Evolutionary conservation across 1,139 yeast genomes (phyloP), one percentile per base, ranked within the genome.

Genomic region (Geotrichum macrosporum): DNA sequence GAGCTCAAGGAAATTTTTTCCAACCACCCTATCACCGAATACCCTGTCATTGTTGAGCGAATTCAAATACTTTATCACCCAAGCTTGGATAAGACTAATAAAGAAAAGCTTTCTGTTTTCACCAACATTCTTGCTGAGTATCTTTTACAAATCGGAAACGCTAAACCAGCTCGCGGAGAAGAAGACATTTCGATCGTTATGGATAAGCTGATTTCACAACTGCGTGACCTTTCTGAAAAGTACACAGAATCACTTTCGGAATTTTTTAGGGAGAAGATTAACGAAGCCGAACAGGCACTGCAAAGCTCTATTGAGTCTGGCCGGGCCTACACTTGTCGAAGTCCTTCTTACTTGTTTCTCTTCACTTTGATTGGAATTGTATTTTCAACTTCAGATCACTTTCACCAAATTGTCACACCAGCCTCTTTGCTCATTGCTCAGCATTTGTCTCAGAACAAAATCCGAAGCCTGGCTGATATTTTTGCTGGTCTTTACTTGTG

Each of bases 331-430:
- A 32, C 24, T 6, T 26, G 31, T 27, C 34, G 27, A 19, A 24
- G 39, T 3, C 53, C 53, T 3, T 69, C 76, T 22, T 94, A 88
- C 61, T 66, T 88, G 50, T 68, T 85, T 4, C 76, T 82, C 51
- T 85, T 83, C 59, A 73, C 80, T 0, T 60, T 87, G 19, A 73
- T 88, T 52, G 96, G 96, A 8, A 70, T 75, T 48, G 63, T 89
- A 9, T 94, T 84, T 61, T 88, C 98, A 1, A 86, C 96, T 1
- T 92, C 98, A 0, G 99, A 94, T 71, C 94, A 88, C 61, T 92
- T 86, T 65, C 97, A 94, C 71, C 73, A 87, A 53, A 83, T 92
- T 15, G 89, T 82, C 3, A 88, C 96, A 0, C 96, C 97, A 2
- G 76, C 94, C 1, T 70, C 79, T 32, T 75, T 92, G 34, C 65